Evolutionary conservation across 2,329 filamentous ascomycete genomes (phyloP), one percentile per base, ranked within the genome.

Genomic region (Fusarium haematococcum): DNA sequence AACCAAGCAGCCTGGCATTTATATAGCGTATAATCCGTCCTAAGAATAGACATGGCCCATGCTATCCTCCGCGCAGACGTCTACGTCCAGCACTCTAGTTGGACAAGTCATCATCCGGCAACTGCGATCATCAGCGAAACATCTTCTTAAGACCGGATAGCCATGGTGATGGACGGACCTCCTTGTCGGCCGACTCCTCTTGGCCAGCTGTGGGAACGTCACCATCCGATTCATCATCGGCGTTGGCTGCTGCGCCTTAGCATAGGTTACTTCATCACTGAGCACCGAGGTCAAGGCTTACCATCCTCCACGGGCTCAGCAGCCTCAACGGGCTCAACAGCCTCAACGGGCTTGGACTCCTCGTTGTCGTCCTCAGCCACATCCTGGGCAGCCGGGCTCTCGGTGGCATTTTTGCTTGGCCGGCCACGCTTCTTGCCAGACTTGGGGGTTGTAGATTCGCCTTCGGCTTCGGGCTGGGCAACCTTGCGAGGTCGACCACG

Each of bases 401-500:
- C 71, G 25, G 50, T 69, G 54, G 79, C 79, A 16, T 79, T 80
- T 54, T 80, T 81, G 7, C 71, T 66, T 54, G 83, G 83, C 14
- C 84, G 77, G 41, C 83, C 77, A 20, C 78, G 75, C 65, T 70
- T 78, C 48, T 69, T 58, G 5, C 69, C 54, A 18, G 67, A 48
- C 74, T 76, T 78, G 13, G 76, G 69, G n/a, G 75, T 71, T 45
- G 69, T 71, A 20, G 74, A 62, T 35, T 67, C 61, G 11, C 75
- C 63, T 10, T 75, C 64, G 20, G 67, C 66, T 6, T 37, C 52
- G 11, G 77, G 63, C 9, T 75, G 64, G 23, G 68, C 63, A 50
- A 68, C 68, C 70, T 80, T 82, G 71, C 77, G 78, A 58, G 82
- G 82, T 33, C 82, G 81, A 23, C 74, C 76, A 50, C 76, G 66